These are phyloP conservation scores for Eimeria sp. DNA, from an alignment of 169 alveolate species.

Conservation along the genomic window DNA sequence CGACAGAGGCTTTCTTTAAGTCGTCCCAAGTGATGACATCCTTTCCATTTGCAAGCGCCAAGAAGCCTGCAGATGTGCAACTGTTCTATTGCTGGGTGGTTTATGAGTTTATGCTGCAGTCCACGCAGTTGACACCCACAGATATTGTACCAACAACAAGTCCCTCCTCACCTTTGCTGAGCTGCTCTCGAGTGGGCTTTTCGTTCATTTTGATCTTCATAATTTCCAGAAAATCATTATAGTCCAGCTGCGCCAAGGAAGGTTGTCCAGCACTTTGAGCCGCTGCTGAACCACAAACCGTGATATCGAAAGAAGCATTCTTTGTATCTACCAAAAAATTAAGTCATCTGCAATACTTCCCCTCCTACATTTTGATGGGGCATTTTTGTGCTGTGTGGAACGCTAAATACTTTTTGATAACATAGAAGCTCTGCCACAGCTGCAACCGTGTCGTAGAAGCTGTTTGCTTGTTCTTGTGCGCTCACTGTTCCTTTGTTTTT, in stretches of 20 bases:
- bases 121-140: background rate
- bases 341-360: background rate
- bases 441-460: background rate
- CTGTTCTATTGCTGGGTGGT: background rate
- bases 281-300: constrained; percentile 53
- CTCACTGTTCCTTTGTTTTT: constrained; percentile 61
- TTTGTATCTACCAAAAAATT: background rate
- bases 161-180: constrained; percentile 45
- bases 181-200: constrained; percentile 76
- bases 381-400: background rate
- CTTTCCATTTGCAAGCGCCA: constrained; percentile 71
- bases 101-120: background rate
- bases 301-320: background rate
- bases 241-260: constrained; percentile 79
- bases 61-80: constrained; percentile 33
- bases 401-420: background rate
- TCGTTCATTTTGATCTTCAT: constrained; percentile 79
- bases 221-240: constrained; percentile 77
- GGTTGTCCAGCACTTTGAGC: constrained; percentile 18
- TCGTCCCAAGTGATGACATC: constrained; percentile 89
- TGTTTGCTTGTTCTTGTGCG: background rate
- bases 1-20: constrained; percentile 92
- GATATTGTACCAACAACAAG: background rate
- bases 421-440: background rate
- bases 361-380: background rate